phyloP scores from a whole-genome alignment of 208 protist genomes.

The Novymonas esmeraldas region DNA sequence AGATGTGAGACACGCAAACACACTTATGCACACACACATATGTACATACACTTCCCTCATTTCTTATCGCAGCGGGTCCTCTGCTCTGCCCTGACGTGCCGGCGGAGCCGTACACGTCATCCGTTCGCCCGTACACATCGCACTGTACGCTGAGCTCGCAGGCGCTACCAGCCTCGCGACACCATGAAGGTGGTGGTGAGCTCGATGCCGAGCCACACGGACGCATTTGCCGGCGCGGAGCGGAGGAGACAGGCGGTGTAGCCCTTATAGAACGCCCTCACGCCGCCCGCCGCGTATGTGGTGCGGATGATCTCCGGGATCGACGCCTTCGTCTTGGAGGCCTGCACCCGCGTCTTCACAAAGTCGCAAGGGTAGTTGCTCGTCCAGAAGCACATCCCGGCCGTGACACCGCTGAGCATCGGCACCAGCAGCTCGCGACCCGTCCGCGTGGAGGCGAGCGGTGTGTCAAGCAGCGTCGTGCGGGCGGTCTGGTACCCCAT shows the following conservation, averaged over 20 bases:
- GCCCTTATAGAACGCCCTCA: slow-evolving; percentile 66
- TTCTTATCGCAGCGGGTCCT: no score
- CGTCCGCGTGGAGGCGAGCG: slow-evolving; percentile 16
- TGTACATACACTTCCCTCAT: no score
- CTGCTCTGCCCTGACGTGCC: no score
- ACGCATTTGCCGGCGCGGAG: slow-evolving; percentile 68
- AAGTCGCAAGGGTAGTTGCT: slow-evolving; percentile 81
- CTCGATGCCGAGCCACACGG: slow-evolving; percentile 72
- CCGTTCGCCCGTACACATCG: no score
- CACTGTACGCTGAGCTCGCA: no score
- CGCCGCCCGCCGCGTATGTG: slow-evolving; percentile 42
- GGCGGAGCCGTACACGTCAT: no score
- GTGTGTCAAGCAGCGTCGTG: slow-evolving; percentile 21
- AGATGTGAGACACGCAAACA: background rate
- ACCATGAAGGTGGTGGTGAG: slow-evolving; percentile 51
- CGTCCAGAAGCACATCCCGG: slow-evolving; percentile 66
- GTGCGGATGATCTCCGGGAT: slow-evolving; percentile 38
- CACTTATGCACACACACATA: background rate
- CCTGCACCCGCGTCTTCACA: slow-evolving; percentile 71
- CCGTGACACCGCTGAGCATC: slow-evolving; percentile 56
- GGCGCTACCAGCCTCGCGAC: slow-evolving; percentile 36
- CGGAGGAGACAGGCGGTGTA: slow-evolving; percentile 68
- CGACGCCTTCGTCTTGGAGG: slow-evolving; percentile 29
- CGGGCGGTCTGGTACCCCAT: slow-evolving; percentile 47
- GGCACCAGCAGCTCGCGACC: slow-evolving; percentile 51